These are phyloP conservation scores for Metschnikowia santaceciliae DNA, from an alignment of 805 yeast genomes.

Conservation along the genomic window DNA sequence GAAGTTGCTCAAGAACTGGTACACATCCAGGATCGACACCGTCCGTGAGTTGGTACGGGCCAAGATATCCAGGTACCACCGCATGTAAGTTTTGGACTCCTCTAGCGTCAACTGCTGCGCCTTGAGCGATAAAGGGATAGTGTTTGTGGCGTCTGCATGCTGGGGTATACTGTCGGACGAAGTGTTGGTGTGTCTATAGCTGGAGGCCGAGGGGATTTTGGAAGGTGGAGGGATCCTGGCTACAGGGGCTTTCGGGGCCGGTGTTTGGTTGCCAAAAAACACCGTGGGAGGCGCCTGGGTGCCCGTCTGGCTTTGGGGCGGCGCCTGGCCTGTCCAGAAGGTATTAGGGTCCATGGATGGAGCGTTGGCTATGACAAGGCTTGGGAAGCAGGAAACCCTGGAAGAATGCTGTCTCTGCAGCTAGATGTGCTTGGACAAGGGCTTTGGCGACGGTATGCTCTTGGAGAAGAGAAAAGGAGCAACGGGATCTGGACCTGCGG, in stretches of 20 bases:
- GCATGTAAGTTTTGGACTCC: constrained; percentile 78
- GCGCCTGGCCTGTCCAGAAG: constrained; percentile 3
- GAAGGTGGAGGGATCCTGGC: constrained; percentile 13
- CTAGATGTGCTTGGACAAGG: too few species aligned
- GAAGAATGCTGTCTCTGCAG: not conserved
- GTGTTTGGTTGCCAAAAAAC: not conserved
- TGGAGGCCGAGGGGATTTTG: not conserved
- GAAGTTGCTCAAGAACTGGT: constrained; percentile 74
- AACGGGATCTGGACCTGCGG: too few species aligned
- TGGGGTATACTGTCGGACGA: constrained; percentile 16
- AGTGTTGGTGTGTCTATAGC: constrained; percentile 6
- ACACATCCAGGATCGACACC: constrained; percentile 72
- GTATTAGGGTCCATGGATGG: not conserved
- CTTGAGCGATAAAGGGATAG: constrained; percentile 61
- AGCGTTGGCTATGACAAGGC: not conserved
- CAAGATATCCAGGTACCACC: constrained; percentile 89
- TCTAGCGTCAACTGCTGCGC: constrained; percentile 66
- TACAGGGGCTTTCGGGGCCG: not conserved
- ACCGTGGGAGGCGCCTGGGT: not conserved
- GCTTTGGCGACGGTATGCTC: not conserved
- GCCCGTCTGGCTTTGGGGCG: not conserved
- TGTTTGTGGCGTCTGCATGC: constrained; percentile 29
- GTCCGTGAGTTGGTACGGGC: constrained; percentile 64
- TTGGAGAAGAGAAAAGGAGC: too few species aligned
- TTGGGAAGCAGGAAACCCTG: not conserved